Conservation (phyloP, 2,329 filamentous ascomycete species). For the Phyllosticta capitalensis region DNA sequence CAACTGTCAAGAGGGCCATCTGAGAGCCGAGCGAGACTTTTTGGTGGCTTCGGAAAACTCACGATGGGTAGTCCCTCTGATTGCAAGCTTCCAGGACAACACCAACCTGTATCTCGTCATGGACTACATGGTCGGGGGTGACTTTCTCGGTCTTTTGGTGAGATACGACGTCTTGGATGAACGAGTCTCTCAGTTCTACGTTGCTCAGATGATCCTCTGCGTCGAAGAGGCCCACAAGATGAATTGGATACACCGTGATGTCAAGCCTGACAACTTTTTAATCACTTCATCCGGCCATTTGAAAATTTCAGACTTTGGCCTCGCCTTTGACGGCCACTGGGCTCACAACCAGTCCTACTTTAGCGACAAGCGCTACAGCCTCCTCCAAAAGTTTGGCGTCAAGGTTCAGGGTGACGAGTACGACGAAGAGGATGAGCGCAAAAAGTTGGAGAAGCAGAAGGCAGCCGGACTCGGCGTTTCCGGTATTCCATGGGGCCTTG, state of each 20-base stretch:
- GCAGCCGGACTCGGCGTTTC: neutral
- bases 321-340: conserved; percentile 95
- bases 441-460: conserved; percentile 20
- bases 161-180: conserved; percentile 78
- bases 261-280: conserved; percentile 96
- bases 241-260: conserved; percentile 85
- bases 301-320: conserved; percentile 92
- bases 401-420: conserved; percentile 62
- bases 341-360: conserved; percentile 82
- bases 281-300: conserved; percentile 81
- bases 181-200: conserved; percentile 69
- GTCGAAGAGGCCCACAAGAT: conserved; percentile 86
- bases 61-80: conserved; percentile 78
- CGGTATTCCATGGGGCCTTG: neutral
- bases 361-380: conserved; percentile 67
- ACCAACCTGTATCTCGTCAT: conserved; percentile 85
- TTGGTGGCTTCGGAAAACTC: conserved; percentile 83
- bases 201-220: conserved; percentile 92
- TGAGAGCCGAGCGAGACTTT: conserved; percentile 86
- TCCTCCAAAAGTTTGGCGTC: conserved; percentile 69
- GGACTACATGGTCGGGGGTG: conserved; percentile 96
- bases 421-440: conserved; percentile 49
- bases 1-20: conserved; percentile 83
- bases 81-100: conserved; percentile 81
- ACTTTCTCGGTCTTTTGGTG: conserved; percentile 81